phyloP scores from a whole-genome alignment of 768 basidiomycete species.

The Suillus discolor region DNA sequence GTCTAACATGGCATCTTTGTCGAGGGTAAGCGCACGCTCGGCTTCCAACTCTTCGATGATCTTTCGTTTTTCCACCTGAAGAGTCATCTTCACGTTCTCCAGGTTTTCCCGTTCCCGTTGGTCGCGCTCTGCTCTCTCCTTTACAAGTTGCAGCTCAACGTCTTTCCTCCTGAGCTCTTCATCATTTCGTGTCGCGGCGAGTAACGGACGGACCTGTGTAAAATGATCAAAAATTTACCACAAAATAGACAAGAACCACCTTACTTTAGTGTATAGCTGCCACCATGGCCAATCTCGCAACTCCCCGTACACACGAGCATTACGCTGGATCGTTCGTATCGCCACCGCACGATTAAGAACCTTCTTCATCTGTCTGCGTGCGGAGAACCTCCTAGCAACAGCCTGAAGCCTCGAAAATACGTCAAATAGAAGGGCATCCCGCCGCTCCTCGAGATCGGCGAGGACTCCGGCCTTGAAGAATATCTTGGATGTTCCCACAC shows the following conservation, averaged over 20 bases:
- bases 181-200: constrained; percentile 91
- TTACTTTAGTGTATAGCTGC: constrained; percentile 92
- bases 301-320: constrained; percentile 89
- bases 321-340: constrained; percentile 89
- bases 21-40: constrained; percentile 75
- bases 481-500: constrained; percentile 95
- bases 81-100: constrained; percentile 76
- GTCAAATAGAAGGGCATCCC: constrained; percentile 86
- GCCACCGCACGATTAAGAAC: constrained; percentile 91
- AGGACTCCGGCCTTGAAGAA: constrained; percentile 99
- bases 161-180: constrained; percentile 90
- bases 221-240: constrained; percentile 15
- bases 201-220: constrained; percentile 81
- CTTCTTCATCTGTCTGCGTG: constrained; percentile 91
- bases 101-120: constrained; percentile 78
- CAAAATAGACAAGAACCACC: constrained; percentile 9
- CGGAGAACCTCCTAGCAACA: constrained; percentile 80
- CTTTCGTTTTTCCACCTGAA: constrained; percentile 83
- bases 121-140: constrained; percentile 87
- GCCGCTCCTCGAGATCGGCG: constrained; percentile 91
- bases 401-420: constrained; percentile 91
- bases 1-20: constrained; percentile 83
- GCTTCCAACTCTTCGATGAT: constrained; percentile 82
- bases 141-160: constrained; percentile 74
- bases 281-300: constrained; percentile 99